Base-by-base conservation (phyloP, 148 eudicot species). In the Vaccinium darrowii region DNA sequence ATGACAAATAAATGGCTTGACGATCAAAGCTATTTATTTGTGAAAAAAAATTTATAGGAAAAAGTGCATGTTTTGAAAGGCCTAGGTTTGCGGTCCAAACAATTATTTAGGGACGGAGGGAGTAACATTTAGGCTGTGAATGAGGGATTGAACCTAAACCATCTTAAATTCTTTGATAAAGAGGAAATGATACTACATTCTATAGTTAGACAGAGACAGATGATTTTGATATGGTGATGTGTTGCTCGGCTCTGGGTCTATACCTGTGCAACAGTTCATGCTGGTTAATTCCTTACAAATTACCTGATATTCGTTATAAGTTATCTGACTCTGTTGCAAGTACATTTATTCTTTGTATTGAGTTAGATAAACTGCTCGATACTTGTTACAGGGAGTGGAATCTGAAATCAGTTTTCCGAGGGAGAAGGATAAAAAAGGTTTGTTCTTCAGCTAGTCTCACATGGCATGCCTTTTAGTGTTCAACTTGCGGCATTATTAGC, bases 401-500 rank as follows among this genome's bases (percentile, higher is more conserved):
- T 77, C 91, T 33, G 93, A 90, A 56, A 54, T 33, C 67, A 78
- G 30, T 75, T 60, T 85, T 83, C 50, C 84, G 27, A 80, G 88
- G 74, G 82, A 67, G 79, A 91, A 79, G 75, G 84, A 77, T 86
- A 91, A 86, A 84, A 92, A 91, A 93, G 98, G 99, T 97, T 82
- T 80, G 79, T 82, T 30, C 43, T 80, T 53, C 0, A 3, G 27
- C 75, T 6, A 52, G 39, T 76, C 51, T 73, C 36, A 0, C 16
- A n/a, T 81, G 76, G 19, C 47, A 57, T 21, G 47, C 14, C 23
- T 82, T 27, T 8, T 25, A 47, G 10, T 50, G 39, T 69, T 25
- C 25, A 7, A 51, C 15, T 82, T 82, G 77, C 5, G 15, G 77
- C 43, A 36, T 71, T 69, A n/a, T 82, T 82, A 67, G 53, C 56